Percentiles rank a stretch among this genome's conserved stretches.
These are phyloP conservation scores for Potentilla sterilis DNA, from an alignment of 306 rosid species.

Conservation along the genomic window DNA sequence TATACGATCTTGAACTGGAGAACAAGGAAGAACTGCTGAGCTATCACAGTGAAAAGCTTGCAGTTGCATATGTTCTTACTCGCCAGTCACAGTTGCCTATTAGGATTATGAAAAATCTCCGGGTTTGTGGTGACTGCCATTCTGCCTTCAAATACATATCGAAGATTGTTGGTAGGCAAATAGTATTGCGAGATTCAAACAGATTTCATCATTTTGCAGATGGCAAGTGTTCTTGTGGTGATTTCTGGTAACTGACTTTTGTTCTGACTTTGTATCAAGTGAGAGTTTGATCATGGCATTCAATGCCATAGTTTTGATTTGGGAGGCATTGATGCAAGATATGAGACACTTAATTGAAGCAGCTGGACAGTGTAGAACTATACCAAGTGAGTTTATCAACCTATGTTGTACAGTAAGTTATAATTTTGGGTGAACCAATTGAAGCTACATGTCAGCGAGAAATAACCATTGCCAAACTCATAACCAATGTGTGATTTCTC, in stretches of 20 bases:
- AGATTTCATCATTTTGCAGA: constrained; percentile 82
- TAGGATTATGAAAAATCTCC: constrained; percentile 87
- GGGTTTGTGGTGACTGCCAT: constrained; percentile 95
- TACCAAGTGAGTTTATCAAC: neutral
- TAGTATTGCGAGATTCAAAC: constrained; percentile 74
- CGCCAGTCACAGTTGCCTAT: constrained; percentile 71
- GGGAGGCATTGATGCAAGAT: neutral
- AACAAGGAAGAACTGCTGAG: constrained; percentile 80
- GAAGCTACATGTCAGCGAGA: neutral
- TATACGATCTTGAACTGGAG: constrained; percentile 80
- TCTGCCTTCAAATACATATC: constrained; percentile 82
- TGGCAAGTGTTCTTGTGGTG: constrained; percentile 83
- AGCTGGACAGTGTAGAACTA: neutral
- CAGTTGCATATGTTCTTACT: constrained; percentile 83
- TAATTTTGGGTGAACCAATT: neutral
- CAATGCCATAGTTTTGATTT: neutral
- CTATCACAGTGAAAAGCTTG: constrained; percentile 89
- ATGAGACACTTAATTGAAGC: neutral
- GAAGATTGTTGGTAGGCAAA: constrained; percentile 60
- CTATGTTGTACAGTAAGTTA: neutral
- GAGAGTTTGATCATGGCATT: constrained; percentile 8
- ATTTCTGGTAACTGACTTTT: constrained; percentile 61
- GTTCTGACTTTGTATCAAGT: neutral
- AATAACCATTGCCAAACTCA: neutral
- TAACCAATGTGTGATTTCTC: too few relatives aligned